These are phyloP conservation scores for Talaromyces stipitatus DNA, from an alignment of 495 filamentous ascomycete species.

Conservation along the genomic window DNA sequence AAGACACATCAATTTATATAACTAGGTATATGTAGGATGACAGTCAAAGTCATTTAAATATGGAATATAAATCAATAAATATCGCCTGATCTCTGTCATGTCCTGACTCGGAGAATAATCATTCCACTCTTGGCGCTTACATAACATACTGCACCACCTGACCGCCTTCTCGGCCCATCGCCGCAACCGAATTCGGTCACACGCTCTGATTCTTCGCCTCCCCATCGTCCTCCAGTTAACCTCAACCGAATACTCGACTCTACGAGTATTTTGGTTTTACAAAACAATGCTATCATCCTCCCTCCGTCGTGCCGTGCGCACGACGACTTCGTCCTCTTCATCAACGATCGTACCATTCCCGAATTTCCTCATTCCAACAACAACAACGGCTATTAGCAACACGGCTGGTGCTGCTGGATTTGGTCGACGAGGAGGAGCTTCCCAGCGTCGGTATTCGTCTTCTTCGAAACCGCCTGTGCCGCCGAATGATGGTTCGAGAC, in stretches of 20 bases:
- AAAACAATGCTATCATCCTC: conserved; percentile 42
- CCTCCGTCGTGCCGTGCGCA: conserved; percentile 39
- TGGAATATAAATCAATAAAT: too few species aligned
- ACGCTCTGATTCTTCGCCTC: background rate
- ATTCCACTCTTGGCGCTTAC: conserved; percentile 2
- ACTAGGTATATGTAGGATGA: background rate
- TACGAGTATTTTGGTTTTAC: background rate
- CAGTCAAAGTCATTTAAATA: too few species aligned
- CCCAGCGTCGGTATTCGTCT: conserved; percentile 45
- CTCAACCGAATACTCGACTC: background rate
- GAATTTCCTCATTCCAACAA: conserved; percentile 25
- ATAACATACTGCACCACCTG: background rate
- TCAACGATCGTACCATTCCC: conserved; percentile 14
- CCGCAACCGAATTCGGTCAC: conserved; percentile 3
- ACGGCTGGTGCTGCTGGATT: too few species aligned
- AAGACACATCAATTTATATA: background rate
- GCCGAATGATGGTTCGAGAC: conserved; percentile 37
- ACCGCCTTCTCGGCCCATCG: conserved; percentile 2
- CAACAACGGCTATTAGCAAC: conserved; percentile 20
- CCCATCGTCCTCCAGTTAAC: background rate
- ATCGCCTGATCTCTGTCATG: too few species aligned
- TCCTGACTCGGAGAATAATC: too few species aligned
- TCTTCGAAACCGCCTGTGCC: conserved; percentile 42
- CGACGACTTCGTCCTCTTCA: conserved; percentile 18
- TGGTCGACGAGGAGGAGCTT: conserved; percentile 9